Evolutionary conservation across 2,329 filamentous ascomycete genomes (phyloP).

Genomic region (Colletotrichum magnum): DNA sequence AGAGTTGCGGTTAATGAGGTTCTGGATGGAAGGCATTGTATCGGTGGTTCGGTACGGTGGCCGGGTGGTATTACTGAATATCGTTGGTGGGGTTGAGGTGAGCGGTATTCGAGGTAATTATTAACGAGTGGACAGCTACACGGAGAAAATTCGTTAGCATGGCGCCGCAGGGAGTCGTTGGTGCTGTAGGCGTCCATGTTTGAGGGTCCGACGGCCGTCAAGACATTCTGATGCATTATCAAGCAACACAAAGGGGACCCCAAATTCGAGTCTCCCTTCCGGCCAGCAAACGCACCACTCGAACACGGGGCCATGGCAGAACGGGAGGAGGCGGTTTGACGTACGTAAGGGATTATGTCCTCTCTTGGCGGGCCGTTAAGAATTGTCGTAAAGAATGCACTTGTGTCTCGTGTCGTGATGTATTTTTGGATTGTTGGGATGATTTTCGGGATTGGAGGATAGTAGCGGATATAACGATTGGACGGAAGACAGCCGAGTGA

Average conservation of each 20-base stretch:
- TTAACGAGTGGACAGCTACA: constrained; percentile 33
- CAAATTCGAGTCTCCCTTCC: constrained; percentile 25
- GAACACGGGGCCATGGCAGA: not conserved
- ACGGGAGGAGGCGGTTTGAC: constrained; percentile 10
- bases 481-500: constrained; percentile 64
- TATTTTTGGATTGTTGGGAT: constrained; percentile 34
- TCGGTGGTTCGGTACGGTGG: constrained; percentile 18
- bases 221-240: constrained; percentile 37
- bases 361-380: constrained; percentile 34
- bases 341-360: constrained; percentile 40
- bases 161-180: constrained; percentile 5
- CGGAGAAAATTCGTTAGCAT: constrained; percentile 24
- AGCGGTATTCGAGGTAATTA: constrained; percentile 33
- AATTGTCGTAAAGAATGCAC: constrained; percentile 37
- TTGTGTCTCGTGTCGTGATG: constrained; percentile 37
- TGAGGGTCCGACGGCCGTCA: constrained; percentile 12
- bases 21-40: constrained; percentile 56
- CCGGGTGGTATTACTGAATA: constrained; percentile 26
- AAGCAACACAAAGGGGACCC: constrained; percentile 23
- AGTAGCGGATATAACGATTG: constrained; percentile 57
- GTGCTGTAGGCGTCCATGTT: constrained; percentile 8
- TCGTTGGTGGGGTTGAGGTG: constrained; percentile 22
- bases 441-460: constrained; percentile 14
- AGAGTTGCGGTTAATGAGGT: constrained; percentile 55
- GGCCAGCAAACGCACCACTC: constrained; percentile 16